Evolutionary conservation across 192 early-diverging fungal genomes (phyloP).

Genomic region (Phlyctochytrium arcticum): DNA sequence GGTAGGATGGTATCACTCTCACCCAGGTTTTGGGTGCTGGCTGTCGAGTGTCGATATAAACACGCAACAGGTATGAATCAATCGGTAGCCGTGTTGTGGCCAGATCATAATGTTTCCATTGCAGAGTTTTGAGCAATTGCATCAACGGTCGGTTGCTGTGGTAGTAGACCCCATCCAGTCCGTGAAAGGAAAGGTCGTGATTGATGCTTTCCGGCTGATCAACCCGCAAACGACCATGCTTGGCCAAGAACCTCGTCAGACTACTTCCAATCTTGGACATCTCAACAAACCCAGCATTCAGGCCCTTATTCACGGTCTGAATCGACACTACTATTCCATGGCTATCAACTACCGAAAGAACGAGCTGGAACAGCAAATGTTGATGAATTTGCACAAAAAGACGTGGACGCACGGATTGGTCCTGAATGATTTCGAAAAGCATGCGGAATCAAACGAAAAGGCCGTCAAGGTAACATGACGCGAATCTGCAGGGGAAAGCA

Average conservation of each 20-base stretch:
- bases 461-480: constrained; percentile 76
- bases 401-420: constrained; percentile 97
- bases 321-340: constrained; percentile 99
- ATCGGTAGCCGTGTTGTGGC: too few species aligned
- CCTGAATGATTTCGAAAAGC: constrained; percentile 75
- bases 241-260: constrained; percentile 93
- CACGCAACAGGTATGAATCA: constrained; percentile 88
- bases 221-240: constrained; percentile 80
- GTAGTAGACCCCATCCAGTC: constrained; percentile 99
- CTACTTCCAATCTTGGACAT: constrained; percentile 97
- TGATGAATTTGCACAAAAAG: constrained; percentile 98
- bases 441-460: constrained; percentile 78
- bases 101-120: neutral
- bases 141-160: constrained; percentile 92
- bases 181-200: constrained; percentile 99
- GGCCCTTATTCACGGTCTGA: constrained; percentile 95
- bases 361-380: constrained; percentile 98
- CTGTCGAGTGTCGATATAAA: constrained; percentile 98
- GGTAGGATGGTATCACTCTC: constrained; percentile 99
- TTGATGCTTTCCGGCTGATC: constrained; percentile 98
- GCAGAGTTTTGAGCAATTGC: constrained; percentile 89
- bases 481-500: too few species aligned
- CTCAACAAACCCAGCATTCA: constrained; percentile 93
- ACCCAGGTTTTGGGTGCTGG: constrained; percentile 99
- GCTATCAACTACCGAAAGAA: constrained; percentile 99